phyloP scores from a whole-genome alignment of 169 alveolate species.

The Eimeria acervulina region DNA sequence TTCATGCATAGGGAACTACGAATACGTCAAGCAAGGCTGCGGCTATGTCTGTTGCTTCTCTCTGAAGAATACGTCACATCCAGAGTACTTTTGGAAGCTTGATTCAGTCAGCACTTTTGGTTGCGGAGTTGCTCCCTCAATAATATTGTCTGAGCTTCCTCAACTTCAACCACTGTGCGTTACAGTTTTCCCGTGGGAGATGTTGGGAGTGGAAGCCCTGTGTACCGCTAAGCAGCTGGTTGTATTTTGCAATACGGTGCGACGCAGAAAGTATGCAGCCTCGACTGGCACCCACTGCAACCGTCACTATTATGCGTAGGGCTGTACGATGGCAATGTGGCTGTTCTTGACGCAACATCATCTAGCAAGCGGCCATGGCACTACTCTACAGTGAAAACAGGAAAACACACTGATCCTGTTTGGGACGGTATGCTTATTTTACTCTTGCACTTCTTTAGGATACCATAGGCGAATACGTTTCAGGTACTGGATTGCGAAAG shows the following conservation, averaged over 20 bases:
- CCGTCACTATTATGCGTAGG: constrained; percentile 97
- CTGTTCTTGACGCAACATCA: constrained; percentile 95
- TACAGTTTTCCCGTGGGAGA: background rate
- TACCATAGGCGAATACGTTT: background rate
- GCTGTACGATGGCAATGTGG: constrained; percentile 97
- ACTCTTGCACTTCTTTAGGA: background rate
- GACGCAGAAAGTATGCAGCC: constrained; percentile 93
- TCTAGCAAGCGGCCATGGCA: constrained; percentile 94
- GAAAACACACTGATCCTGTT: constrained; percentile 96
- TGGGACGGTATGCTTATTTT: constrained; percentile 79
- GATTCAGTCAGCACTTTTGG: constrained; percentile 88
- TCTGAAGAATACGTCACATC: constrained; percentile 95
- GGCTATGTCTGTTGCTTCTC: constrained; percentile 96
- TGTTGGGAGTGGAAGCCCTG: background rate
- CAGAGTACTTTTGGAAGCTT: constrained; percentile 94
- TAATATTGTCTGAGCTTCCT: background rate
- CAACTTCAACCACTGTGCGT: background rate
- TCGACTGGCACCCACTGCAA: constrained; percentile 96
- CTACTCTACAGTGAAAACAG: constrained; percentile 93
- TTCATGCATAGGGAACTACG: constrained; percentile 89
- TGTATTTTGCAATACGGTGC: background rate
- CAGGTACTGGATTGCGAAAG: background rate
- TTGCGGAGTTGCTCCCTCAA: background rate
- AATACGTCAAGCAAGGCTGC: constrained; percentile 91
- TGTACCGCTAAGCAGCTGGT: background rate